Conservation (phyloP, 2,329 filamentous ascomycete species). For the Elsinoe fawcettii region DNA sequence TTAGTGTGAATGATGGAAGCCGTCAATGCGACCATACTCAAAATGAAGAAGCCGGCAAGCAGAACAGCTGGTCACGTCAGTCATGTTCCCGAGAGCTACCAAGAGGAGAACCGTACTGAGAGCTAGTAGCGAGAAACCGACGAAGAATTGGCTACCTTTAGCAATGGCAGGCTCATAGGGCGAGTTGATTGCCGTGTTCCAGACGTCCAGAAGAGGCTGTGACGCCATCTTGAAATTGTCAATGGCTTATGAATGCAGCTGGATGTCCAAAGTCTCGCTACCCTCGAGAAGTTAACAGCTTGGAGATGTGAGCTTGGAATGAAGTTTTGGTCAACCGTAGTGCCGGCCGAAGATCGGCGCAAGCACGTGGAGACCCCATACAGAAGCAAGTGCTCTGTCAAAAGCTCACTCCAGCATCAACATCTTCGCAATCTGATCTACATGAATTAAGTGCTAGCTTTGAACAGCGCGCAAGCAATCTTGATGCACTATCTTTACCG, state of each 20-base stretch:
- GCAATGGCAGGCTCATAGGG: conserved; percentile 72
- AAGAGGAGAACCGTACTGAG: conserved; percentile 43
- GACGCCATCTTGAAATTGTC: conserved; percentile 52
- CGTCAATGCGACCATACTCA: conserved; percentile 55
- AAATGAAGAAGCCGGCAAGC: conserved; percentile 69
- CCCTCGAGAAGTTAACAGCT: not conserved
- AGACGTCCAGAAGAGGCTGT: conserved; percentile 73
- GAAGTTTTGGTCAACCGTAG: conserved; percentile 2
- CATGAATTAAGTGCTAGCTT: no score
- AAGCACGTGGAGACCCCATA: conserved; percentile 12
- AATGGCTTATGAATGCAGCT: conserved; percentile 5
- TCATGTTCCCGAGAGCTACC: conserved; percentile 16
- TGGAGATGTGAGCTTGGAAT: not conserved
- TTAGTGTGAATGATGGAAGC: not conserved
- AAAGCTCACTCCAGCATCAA: not conserved
- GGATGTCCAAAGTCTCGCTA: no score
- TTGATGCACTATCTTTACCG: not conserved
- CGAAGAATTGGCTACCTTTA: conserved; percentile 76
- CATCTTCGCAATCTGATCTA: not conserved
- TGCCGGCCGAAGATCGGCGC: conserved; percentile 1
- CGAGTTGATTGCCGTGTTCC: conserved; percentile 83
- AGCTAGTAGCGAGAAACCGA: conserved; percentile 69
- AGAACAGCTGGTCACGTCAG: conserved; percentile 46
- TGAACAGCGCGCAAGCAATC: not conserved
- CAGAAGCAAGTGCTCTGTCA: not conserved